Percentiles rank a stretch among this genome's conserved stretches.
Evolutionary conservation across 169 alveolate species (phyloP).

Genomic region (Theileria annulata): DNA sequence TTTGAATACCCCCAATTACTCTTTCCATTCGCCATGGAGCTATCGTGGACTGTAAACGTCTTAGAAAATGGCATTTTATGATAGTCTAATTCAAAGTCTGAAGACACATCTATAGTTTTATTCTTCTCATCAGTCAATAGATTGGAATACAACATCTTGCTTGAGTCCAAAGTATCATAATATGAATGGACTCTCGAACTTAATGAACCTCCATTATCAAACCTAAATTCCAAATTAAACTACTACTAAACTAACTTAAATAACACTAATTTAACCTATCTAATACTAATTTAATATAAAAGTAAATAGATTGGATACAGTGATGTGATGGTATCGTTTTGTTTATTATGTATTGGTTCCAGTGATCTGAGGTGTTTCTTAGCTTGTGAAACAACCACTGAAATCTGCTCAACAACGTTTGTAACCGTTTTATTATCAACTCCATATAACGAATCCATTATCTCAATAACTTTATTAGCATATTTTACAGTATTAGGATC

Average conservation of each 20-base stretch:
- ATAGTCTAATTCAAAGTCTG: constrained; percentile 75
- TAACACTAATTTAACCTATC: background rate
- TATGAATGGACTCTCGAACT: constrained; percentile 69
- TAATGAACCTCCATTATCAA: constrained; percentile 75
- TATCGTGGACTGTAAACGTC: constrained; percentile 79
- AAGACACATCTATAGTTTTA: constrained; percentile 74
- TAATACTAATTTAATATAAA: constrained; percentile 55
- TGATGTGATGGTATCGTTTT: constrained; percentile 71
- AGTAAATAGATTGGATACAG: constrained; percentile 68
- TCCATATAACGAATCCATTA: constrained; percentile 85
- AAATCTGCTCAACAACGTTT: constrained; percentile 81
- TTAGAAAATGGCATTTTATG: constrained; percentile 80
- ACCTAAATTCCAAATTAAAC: constrained; percentile 66
- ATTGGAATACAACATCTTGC: constrained; percentile 24
- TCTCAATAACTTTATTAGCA: constrained; percentile 51
- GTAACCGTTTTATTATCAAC: constrained; percentile 80
- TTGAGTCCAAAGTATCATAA: constrained; percentile 31
- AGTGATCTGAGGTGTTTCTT: constrained; percentile 83
- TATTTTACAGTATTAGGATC: constrained; percentile 54
- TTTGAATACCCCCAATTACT: constrained; percentile 87
- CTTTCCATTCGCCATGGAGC: constrained; percentile 70
- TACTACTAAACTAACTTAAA: background rate
- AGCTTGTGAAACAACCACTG: constrained; percentile 75
- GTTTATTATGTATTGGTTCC: constrained; percentile 77
- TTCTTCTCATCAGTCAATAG: constrained; percentile 70